Percentiles rank a stretch among this genome's conserved stretches.
These are phyloP conservation scores for Passalora sequoiae DNA, from an alignment of 2,329 filamentous ascomycete species.

Conservation along the genomic window DNA sequence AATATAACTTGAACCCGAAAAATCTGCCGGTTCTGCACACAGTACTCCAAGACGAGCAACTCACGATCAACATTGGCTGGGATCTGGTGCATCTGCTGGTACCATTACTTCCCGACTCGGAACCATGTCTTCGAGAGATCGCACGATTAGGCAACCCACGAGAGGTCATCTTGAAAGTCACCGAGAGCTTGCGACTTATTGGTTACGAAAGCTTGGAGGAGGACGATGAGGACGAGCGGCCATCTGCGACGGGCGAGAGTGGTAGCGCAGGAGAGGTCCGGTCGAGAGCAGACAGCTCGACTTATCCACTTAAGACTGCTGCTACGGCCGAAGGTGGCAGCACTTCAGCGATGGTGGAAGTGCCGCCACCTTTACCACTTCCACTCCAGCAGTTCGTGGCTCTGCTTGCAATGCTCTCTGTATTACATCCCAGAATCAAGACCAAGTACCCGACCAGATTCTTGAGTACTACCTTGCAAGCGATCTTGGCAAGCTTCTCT, in stretches of 20 bases:
- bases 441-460: slow-evolving; percentile 75
- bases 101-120: slow-evolving; percentile 59
- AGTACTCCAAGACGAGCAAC: slow-evolving; percentile 60
- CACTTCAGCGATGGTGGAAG: slow-evolving; percentile 20
- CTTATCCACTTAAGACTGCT: slow-evolving; percentile 29
- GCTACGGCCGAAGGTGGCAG: slow-evolving; percentile 6
- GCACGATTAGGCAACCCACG: slow-evolving; percentile 73
- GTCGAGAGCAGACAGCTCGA: slow-evolving; percentile 24
- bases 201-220: slow-evolving; percentile 52
- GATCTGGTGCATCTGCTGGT: slow-evolving; percentile 73
- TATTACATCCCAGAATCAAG: slow-evolving; percentile 68
- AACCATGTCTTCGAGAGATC: slow-evolving; percentile 66
- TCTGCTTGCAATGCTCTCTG: slow-evolving; percentile 65
- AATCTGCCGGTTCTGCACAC: slow-evolving; percentile 63
- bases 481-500: slow-evolving; percentile 63
- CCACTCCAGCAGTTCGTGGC: slow-evolving; percentile 58
- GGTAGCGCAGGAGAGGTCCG: slow-evolving; percentile 6
- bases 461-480: slow-evolving; percentile 68
- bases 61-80: slow-evolving; percentile 77
- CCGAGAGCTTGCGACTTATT: slow-evolving; percentile 63
- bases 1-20: slow-evolving; percentile 64
- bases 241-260: neutral
- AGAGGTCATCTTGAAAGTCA: slow-evolving; percentile 75
- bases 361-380: slow-evolving; percentile 35
- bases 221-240: slow-evolving; percentile 32